Conservation (phyloP, 1,284 basidiomycete genomes). For the Athelia psychrophila region DNA sequence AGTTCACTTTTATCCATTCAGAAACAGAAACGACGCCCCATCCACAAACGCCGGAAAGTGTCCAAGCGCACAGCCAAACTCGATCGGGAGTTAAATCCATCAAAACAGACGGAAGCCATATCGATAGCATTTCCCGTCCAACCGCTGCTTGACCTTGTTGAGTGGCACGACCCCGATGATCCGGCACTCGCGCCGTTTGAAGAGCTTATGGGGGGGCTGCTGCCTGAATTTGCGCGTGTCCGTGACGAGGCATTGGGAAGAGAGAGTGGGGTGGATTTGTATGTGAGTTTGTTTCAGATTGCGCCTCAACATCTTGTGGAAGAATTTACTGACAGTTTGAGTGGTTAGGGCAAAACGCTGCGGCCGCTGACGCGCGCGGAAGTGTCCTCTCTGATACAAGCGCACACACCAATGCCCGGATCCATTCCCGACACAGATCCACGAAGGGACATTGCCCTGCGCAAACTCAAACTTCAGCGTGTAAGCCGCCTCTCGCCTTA, state of each 20-base stretch:
- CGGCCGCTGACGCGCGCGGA: constrained; percentile 38
- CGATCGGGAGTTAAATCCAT: neutral
- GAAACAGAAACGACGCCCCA: neutral
- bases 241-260: constrained; percentile 25
- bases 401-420: constrained; percentile 16
- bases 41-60: neutral
- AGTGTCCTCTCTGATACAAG: constrained; percentile 19
- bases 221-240: constrained; percentile 31
- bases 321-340: no score
- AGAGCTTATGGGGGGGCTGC: constrained; percentile 29
- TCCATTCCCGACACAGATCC: constrained; percentile 12
- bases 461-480: constrained; percentile 45
- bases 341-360: constrained; percentile 31
- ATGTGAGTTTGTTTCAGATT: constrained; percentile 17
- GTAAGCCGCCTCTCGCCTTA: constrained; percentile 26
- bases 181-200: constrained; percentile 24
- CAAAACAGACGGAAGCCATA: neutral
- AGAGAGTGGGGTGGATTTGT: constrained; percentile 25
- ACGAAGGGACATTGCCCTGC: constrained; percentile 33
- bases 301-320: neutral
- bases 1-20: neutral
- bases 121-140: neutral
- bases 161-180: neutral
- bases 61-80: neutral
- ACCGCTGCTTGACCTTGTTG: neutral